phyloP scores from a whole-genome alignment of 306 rosid genomes.

The Begonia masoniana region DNA sequence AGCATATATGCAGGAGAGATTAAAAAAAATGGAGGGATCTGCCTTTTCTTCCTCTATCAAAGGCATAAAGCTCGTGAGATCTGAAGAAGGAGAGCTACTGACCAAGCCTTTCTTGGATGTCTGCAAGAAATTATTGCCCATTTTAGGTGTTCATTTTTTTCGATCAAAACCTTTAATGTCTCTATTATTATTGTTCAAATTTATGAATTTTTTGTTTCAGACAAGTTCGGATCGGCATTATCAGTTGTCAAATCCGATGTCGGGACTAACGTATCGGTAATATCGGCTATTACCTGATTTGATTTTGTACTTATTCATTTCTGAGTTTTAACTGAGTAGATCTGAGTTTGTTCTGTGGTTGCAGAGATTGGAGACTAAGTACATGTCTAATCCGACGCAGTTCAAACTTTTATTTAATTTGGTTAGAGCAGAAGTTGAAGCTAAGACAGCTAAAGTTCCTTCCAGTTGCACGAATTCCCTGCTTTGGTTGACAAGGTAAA shows the following conservation, averaged over 20 bases:
- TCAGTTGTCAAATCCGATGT: slow-evolving; percentile 46
- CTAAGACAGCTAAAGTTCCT: slow-evolving; percentile 43
- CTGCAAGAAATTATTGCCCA: slow-evolving; percentile 57
- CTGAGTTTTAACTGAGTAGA: no score
- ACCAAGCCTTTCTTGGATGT: slow-evolving; percentile 61
- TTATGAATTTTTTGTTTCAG: slow-evolving; percentile 18
- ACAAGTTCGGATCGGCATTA: slow-evolving; percentile 62
- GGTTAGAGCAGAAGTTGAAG: slow-evolving; percentile 48
- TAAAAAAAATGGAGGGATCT: slow-evolving; percentile 31
- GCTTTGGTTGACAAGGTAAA: slow-evolving; percentile 66
- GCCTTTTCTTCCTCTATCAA: slow-evolving; percentile 45
- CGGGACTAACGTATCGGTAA: slow-evolving; percentile 48
- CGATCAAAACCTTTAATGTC: neutral
- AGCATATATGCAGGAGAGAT: neutral
- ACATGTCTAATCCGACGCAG: slow-evolving; percentile 30
- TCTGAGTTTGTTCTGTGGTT: neutral
- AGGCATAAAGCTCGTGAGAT: slow-evolving; percentile 38
- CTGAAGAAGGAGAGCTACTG: slow-evolving; percentile 44
- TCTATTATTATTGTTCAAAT: slow-evolving; percentile 1
- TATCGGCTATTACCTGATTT: no score
- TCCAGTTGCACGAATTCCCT: slow-evolving; percentile 74
- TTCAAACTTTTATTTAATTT: slow-evolving; percentile 44
- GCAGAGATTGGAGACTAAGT: slow-evolving; percentile 59
- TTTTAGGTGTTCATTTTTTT: slow-evolving; percentile 31
- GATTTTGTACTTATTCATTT: no score